Evolutionary conservation across 495 filamentous ascomycete species (phyloP).

Genomic region (Acidiella bohemica): DNA sequence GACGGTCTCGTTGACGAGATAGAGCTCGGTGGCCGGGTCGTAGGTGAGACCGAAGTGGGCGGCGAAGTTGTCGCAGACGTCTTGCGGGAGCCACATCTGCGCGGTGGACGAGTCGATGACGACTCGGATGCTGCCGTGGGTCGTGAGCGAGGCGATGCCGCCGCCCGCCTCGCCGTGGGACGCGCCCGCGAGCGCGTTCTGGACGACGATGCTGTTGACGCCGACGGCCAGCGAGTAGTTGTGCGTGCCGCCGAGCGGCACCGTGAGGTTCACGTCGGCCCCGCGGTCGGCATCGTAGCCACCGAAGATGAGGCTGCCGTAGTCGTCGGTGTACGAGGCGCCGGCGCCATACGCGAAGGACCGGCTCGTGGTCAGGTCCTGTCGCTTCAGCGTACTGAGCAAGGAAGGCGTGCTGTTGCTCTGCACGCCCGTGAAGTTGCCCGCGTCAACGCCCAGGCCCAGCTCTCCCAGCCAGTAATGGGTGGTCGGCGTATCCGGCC

Average conservation of each 20-base stretch:
- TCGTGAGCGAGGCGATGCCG: neutral
- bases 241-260: neutral
- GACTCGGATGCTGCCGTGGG: slow-evolving; percentile 27
- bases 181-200: neutral
- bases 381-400: slow-evolving; percentile 14
- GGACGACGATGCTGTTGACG: slow-evolving; percentile 1
- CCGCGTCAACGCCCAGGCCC: slow-evolving; percentile 38
- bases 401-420: slow-evolving; percentile 37
- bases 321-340: slow-evolving; percentile 27
- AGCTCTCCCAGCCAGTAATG: slow-evolving; percentile 43
- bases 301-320: slow-evolving; percentile 25
- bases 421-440: slow-evolving; percentile 35
- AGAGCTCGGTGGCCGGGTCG: slow-evolving; percentile 10
- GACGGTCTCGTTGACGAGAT: slow-evolving; percentile 11
- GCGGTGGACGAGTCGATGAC: slow-evolving; percentile 28
- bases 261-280: slow-evolving; percentile 4
- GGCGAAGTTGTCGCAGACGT: slow-evolving; percentile 6
- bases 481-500: slow-evolving; percentile 31
- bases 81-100: slow-evolving; percentile 23
- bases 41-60: slow-evolving; percentile 9
- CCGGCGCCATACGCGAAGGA: slow-evolving; percentile 29
- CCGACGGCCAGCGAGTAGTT: neutral
- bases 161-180: no score
- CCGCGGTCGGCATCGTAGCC: slow-evolving; percentile 11
- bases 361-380: slow-evolving; percentile 19